phyloP scores from a whole-genome alignment of 2,329 filamentous ascomycete genomes.

The Knoxdaviesia capensis region DNA sequence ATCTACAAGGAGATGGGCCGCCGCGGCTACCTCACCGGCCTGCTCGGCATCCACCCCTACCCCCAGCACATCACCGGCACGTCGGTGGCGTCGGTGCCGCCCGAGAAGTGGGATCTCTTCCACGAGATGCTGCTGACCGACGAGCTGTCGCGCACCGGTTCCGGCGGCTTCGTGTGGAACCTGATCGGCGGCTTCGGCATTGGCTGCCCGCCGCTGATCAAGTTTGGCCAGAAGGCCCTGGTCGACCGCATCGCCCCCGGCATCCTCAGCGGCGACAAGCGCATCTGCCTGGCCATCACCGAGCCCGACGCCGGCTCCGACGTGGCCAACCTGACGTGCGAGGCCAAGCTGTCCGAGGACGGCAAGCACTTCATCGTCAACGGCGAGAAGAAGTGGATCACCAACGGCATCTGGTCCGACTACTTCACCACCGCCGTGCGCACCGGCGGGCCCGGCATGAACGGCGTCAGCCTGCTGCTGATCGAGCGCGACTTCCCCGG shows the following conservation, averaged over 20 bases:
- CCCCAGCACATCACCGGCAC: slow-evolving; percentile 49
- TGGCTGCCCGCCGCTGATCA: slow-evolving; percentile 75
- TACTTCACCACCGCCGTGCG: slow-evolving; percentile 96
- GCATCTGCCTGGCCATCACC: slow-evolving; percentile 92
- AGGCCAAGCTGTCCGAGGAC: slow-evolving; percentile 85
- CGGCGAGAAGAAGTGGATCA: slow-evolving; percentile 99
- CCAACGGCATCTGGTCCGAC: slow-evolving; percentile 89
- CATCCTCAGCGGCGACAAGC: slow-evolving; percentile 81
- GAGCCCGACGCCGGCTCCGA: slow-evolving; percentile 91
- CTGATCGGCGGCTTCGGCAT: slow-evolving; percentile 93
- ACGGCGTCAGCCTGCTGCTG: slow-evolving; percentile 73
- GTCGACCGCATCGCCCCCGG: slow-evolving; percentile 76
- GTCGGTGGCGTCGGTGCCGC: slow-evolving; percentile 53
- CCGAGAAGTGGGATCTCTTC: slow-evolving; percentile 94
- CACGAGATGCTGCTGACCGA: slow-evolving; percentile 93
- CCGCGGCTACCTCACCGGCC: slow-evolving; percentile 78
- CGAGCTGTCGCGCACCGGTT: slow-evolving; percentile 73
- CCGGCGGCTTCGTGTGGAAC: slow-evolving; percentile 93
- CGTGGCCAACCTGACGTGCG: slow-evolving; percentile 86
- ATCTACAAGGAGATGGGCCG: slow-evolving; percentile 95
- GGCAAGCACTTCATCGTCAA: slow-evolving; percentile 99
- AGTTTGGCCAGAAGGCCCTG: slow-evolving; percentile 72
- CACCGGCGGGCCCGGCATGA: slow-evolving; percentile 78
- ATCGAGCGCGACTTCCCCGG: slow-evolving; percentile 74
- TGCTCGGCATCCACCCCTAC: slow-evolving; percentile 71